Percentiles rank a stretch among this genome's conserved stretches.
Conservation (phyloP, 1,284 basidiomycete species). For the Apiotrichum gamsii region DNA sequence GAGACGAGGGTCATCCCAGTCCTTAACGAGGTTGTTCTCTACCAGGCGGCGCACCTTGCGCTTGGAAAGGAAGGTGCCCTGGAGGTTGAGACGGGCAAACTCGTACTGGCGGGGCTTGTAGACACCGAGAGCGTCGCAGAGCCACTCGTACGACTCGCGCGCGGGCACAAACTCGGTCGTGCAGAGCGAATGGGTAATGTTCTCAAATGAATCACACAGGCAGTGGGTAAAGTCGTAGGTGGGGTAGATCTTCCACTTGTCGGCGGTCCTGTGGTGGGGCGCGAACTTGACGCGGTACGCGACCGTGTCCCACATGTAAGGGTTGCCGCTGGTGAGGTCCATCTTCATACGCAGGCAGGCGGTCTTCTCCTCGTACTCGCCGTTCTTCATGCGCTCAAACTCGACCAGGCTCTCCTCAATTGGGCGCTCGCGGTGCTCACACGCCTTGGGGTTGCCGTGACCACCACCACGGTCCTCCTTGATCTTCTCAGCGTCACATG, state of each 20-base stretch:
- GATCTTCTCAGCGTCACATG: slow-evolving; percentile 92
- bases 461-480: slow-evolving; percentile 77
- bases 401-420: slow-evolving; percentile 77
- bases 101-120: slow-evolving; percentile 99
- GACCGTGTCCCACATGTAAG: slow-evolving; percentile 99
- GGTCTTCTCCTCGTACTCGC: slow-evolving; percentile 81
- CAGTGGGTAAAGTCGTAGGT: slow-evolving; percentile 99
- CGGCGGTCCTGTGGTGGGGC: slow-evolving; percentile 86
- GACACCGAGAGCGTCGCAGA: slow-evolving; percentile 91
- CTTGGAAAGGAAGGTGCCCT: slow-evolving; percentile 96
- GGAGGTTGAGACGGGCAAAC: slow-evolving; percentile 87
- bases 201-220: slow-evolving; percentile 96
- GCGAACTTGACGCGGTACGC: slow-evolving; percentile 90
- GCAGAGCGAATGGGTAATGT: slow-evolving; percentile 97
- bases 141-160: slow-evolving; percentile 97
- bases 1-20: slow-evolving; percentile 98
- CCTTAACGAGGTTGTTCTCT: slow-evolving; percentile 71
- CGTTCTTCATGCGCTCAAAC: slow-evolving; percentile 89
- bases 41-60: slow-evolving; percentile 91
- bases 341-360: slow-evolving; percentile 97
- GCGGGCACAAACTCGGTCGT: slow-evolving; percentile 96
- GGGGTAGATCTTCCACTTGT: slow-evolving; percentile 75
- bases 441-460: slow-evolving; percentile 76
- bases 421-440: slow-evolving; percentile 75
- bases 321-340: slow-evolving; percentile 86